Base-by-base conservation (phyloP, 2,329 filamentous ascomycete genomes). In the Botryotinia globosa region DNA sequence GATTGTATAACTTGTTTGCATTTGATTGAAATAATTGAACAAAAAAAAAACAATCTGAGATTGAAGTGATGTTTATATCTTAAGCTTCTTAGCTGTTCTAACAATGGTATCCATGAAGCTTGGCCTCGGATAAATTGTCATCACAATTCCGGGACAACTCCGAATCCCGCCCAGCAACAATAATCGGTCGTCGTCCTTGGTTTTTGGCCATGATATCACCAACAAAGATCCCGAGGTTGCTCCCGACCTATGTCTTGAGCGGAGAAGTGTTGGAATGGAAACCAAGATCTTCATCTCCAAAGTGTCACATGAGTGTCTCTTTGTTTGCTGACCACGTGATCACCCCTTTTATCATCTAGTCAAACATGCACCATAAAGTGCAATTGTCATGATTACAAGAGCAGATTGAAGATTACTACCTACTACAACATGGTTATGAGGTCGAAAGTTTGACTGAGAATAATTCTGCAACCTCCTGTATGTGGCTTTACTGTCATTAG, bases 121-220 rank as follows among this genome's bases (percentile, higher is more conserved):
- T 67, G 44, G 32, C 32, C 14, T 39, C 32, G 64, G 64, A 54
- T 66, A n/a, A 54, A 54, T 65, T 37, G 32, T 4, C 58, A 71
- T 54, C 45, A n/a, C n/a, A 32, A 32, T 71, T 54, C 69, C 69
- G 69, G 44, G 59, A 51, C 69, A 71, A 71, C 25, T 44, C 69
- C 69, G 69, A 71, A 64, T 54, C 25, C 48, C 44, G 25, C 44
- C n/a, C 45, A 61, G 34, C 37, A 32, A 8, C 37, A 42, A 67
- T n/a, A 42, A 42, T 8, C 39, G 34, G 63, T 25, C 34, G 34
- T 2, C 25, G 10, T 67, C 34, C 34, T n/a, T 32, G 10, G 25
- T 22, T 56, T 25, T 67, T 25, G 8, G 9, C 22, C 34, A 29
- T 54, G 25, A 67, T 56, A 67, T 42, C 32, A 37, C 37, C 16